Percentiles rank a stretch among this genome's conserved stretches.
phyloP scores from a whole-genome alignment of 2,329 filamentous ascomycete species.

The Meredithiella fracta region DNA sequence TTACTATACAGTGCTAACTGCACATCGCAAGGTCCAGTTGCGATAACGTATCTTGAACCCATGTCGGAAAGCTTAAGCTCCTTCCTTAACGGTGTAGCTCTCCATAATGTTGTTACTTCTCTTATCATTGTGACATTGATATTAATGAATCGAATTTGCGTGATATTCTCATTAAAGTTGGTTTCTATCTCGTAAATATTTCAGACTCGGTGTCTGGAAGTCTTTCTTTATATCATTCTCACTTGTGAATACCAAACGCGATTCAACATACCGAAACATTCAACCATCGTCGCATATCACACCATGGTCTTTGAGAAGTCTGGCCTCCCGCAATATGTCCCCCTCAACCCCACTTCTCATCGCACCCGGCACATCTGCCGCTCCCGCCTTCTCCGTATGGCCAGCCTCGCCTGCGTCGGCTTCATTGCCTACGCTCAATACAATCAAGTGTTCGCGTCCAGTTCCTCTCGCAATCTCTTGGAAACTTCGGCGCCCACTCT shows the following conservation, averaged over 20 bases:
- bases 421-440: slow-evolving; percentile 36
- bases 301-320: slow-evolving; percentile 1
- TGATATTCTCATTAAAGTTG: background rate
- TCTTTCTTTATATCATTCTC: background rate
- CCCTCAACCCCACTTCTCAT: slow-evolving; percentile 9
- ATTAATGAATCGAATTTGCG: too few species aligned
- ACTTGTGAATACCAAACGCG: background rate
- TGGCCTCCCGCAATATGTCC: slow-evolving; percentile 1
- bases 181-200: background rate
- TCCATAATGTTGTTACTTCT: background rate
- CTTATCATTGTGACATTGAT: background rate
- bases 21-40: background rate
- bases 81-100: background rate
- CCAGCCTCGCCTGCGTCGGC: slow-evolving; percentile 30
- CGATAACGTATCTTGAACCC: background rate
- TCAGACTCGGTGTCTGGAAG: background rate
- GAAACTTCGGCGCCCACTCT: slow-evolving; percentile 20
- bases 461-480: slow-evolving; percentile 16
- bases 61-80: background rate
- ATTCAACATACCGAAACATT: too few species aligned
- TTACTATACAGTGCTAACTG: background rate
- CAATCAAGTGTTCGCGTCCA: slow-evolving; percentile 22
- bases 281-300: background rate
- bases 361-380: slow-evolving; percentile 24
- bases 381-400: slow-evolving; percentile 27